Conservation (phyloP, 352 stramenopile species). For the Phytophthora sojae region DNA sequence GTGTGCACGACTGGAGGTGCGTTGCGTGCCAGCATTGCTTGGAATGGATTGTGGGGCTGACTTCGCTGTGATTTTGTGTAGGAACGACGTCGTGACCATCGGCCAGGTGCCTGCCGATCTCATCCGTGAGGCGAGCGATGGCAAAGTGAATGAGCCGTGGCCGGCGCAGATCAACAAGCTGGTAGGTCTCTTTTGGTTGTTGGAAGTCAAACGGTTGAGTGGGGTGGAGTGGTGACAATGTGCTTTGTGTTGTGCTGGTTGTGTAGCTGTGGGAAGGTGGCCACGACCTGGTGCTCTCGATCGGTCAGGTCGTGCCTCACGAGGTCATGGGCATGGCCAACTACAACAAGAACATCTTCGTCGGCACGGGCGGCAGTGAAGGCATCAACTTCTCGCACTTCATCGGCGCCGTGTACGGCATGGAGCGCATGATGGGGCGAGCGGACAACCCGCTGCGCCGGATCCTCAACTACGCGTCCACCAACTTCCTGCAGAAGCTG, state of each 20-base stretch:
- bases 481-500: slow-evolving; percentile 90
- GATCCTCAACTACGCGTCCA: slow-evolving; percentile 97
- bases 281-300: slow-evolving; percentile 95
- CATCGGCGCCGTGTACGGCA: slow-evolving; percentile 97
- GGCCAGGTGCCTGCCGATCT: slow-evolving; percentile 94
- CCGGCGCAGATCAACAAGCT: slow-evolving; percentile 97
- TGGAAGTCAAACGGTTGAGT: background rate
- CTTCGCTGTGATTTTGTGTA: slow-evolving; percentile 22
- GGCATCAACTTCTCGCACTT: slow-evolving; percentile 99
- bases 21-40: background rate
- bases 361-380: slow-evolving; percentile 94
- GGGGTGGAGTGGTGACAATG: background rate
- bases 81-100: slow-evolving; percentile 97
- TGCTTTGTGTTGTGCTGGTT: slow-evolving; percentile 6
- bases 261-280: slow-evolving; percentile 90
- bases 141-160: slow-evolving; percentile 96
- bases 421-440: slow-evolving; percentile 98
- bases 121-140: slow-evolving; percentile 93
- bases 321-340: slow-evolving; percentile 99
- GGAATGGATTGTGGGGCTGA: background rate
- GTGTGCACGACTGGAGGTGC: slow-evolving; percentile 97
- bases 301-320: slow-evolving; percentile 97
- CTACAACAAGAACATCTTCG: slow-evolving; percentile 99
- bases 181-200: slow-evolving; percentile 51
- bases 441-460: slow-evolving; percentile 95